Conservation (phyloP, 768 basidiomycete species). For the Jaapia argillacea region DNA sequence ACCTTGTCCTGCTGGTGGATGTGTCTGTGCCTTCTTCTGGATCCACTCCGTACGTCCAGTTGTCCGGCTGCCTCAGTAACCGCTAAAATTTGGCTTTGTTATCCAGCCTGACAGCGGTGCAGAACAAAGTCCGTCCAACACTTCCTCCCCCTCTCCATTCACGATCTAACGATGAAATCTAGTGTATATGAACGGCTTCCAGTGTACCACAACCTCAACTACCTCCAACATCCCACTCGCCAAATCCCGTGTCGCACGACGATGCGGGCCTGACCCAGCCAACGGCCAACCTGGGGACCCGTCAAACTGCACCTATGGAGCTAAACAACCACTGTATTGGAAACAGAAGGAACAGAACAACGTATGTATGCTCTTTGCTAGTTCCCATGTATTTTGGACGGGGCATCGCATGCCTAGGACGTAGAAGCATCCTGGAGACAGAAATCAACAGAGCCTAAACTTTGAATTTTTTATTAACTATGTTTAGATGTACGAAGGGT, state of each 20-base stretch:
- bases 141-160: too few species aligned
- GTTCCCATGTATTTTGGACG: background rate
- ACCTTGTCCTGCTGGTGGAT: slow-evolving; percentile 50
- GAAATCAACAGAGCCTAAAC: too few species aligned
- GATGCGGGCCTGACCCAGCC: slow-evolving; percentile 50
- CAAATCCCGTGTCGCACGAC: slow-evolving; percentile 45
- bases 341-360: slow-evolving; percentile 53
- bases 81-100: background rate
- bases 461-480: too few species aligned
- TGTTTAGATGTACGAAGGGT: slow-evolving; percentile 46
- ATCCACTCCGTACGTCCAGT: slow-evolving; percentile 40
- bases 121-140: slow-evolving; percentile 52
- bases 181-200: slow-evolving; percentile 74
- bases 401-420: too few species aligned
- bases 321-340: slow-evolving; percentile 67
- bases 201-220: slow-evolving; percentile 47
- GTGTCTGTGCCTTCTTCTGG: slow-evolving; percentile 70
- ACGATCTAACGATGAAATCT: background rate
- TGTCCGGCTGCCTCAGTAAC: background rate
- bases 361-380: slow-evolving; percentile 26
- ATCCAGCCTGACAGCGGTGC: slow-evolving; percentile 41
- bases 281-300: slow-evolving; percentile 34
- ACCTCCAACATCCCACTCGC: slow-evolving; percentile 44
- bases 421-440: too few species aligned
- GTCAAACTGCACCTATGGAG: slow-evolving; percentile 64